Evolutionary conservation across 768 basidiomycete species (phyloP).

Genomic region (Tulasnella calospora): DNA sequence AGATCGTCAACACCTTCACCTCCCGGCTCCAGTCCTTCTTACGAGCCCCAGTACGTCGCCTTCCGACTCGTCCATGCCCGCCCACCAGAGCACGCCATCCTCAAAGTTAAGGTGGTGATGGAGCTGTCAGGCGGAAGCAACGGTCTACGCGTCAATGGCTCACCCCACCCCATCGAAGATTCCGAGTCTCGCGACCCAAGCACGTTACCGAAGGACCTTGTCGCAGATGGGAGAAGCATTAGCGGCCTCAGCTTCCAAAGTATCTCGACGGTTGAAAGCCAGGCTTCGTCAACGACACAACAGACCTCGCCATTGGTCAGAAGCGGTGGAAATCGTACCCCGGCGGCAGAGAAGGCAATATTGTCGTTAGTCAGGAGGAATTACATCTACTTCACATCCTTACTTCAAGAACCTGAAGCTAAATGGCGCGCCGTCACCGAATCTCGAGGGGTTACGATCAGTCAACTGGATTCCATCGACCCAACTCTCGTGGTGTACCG

Average conservation of each 20-base stretch:
- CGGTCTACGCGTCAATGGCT: slow-evolving; percentile 81
- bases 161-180: slow-evolving; percentile 61
- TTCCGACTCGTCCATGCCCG: slow-evolving; percentile 69
- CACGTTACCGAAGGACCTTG: slow-evolving; percentile 55
- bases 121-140: slow-evolving; percentile 71
- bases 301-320: background rate
- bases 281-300: background rate
- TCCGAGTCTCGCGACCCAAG: slow-evolving; percentile 61
- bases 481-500: slow-evolving; percentile 93
- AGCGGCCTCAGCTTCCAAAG: slow-evolving; percentile 62
- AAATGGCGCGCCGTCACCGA: slow-evolving; percentile 89
- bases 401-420: slow-evolving; percentile 94
- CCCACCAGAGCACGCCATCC: slow-evolving; percentile 65
- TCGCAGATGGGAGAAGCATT: slow-evolving; percentile 69
- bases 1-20: slow-evolving; percentile 47
- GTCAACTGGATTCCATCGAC: slow-evolving; percentile 94
- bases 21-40: slow-evolving; percentile 32
- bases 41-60: slow-evolving; percentile 46
- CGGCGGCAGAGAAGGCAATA: slow-evolving; percentile 76
- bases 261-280: background rate
- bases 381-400: slow-evolving; percentile 96
- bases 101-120: slow-evolving; percentile 74
- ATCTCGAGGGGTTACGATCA: slow-evolving; percentile 83
- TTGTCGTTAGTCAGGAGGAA: slow-evolving; percentile 79
- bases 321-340: slow-evolving; percentile 42